Conservation (phyloP, 2,329 filamentous ascomycete genomes). For the Aspergillus sp. region DNA sequence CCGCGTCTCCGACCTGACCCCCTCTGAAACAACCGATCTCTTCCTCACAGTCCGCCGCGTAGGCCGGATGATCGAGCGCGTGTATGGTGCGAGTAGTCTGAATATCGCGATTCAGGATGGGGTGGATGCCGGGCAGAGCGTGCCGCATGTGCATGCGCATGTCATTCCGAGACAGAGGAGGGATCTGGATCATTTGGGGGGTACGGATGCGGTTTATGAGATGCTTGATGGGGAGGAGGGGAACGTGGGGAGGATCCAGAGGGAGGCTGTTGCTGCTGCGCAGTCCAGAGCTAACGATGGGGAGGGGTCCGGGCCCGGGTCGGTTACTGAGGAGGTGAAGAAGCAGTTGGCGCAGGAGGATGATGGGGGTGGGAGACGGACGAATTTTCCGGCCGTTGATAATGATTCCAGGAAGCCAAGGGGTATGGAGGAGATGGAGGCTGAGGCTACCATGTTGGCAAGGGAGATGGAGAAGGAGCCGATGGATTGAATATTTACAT, state of each 20-base stretch:
- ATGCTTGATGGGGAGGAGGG: slow-evolving; percentile 78
- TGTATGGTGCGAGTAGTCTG: slow-evolving; percentile 64
- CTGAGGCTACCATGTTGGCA: slow-evolving; percentile 55
- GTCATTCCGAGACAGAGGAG: slow-evolving; percentile 66
- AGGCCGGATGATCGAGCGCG: slow-evolving; percentile 63
- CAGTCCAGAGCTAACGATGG: slow-evolving; percentile 42
- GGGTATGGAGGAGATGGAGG: slow-evolving; percentile 66
- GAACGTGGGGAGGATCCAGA: slow-evolving; percentile 57
- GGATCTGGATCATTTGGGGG: slow-evolving; percentile 52
- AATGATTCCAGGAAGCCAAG: slow-evolving; percentile 62
- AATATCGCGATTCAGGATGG: slow-evolving; percentile 97
- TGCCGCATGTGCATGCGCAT: slow-evolving; percentile 88
- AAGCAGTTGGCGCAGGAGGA: slow-evolving; percentile 16
- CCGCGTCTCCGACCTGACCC: slow-evolving; percentile 67
- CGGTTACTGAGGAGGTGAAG: neutral
- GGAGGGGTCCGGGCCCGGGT: slow-evolving; percentile 36
- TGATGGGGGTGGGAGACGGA: slow-evolving; percentile 34
- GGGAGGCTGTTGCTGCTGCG: slow-evolving; percentile 9
- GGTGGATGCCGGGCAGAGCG: slow-evolving; percentile 81
- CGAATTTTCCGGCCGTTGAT: slow-evolving; percentile 64
- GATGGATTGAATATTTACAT: slow-evolving; percentile 17
- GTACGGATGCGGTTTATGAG: slow-evolving; percentile 71
- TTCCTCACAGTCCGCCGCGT: slow-evolving; percentile 81
- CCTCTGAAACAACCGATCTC: slow-evolving; percentile 71
- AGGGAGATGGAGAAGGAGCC: slow-evolving; percentile 31